These are phyloP conservation scores for Bisporella sp. DNA, from an alignment of 2,329 filamentous ascomycete species.

Conservation along the genomic window DNA sequence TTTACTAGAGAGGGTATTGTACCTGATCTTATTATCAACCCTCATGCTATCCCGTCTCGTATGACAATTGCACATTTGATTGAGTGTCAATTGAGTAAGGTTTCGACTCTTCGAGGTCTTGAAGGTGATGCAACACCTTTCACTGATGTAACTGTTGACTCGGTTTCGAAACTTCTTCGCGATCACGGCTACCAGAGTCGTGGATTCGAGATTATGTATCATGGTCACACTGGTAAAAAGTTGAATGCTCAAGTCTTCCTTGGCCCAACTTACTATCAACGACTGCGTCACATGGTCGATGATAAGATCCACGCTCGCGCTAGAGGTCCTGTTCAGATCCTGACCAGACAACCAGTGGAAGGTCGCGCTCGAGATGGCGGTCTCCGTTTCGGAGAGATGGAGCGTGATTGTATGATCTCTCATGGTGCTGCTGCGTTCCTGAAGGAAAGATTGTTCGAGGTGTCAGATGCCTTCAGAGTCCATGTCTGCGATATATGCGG, in stretches of 20 bases:
- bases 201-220: constrained; percentile 98
- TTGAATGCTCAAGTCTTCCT: constrained; percentile 92
- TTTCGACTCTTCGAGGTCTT: constrained; percentile 84
- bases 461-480: constrained; percentile 95
- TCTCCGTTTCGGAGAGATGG: constrained; percentile 99
- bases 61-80: constrained; percentile 99
- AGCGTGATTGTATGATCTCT: constrained; percentile 99
- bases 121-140: constrained; percentile 98
- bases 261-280: constrained; percentile 97
- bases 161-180: constrained; percentile 77
- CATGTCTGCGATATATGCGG: constrained; percentile 99
- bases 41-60: constrained; percentile 97
- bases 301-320: constrained; percentile 99
- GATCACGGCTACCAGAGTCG: constrained; percentile 93
- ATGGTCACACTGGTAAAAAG: constrained; percentile 94
- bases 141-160: constrained; percentile 94
- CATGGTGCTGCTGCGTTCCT: constrained; percentile 95
- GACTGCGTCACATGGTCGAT: constrained; percentile 98
- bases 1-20: constrained; percentile 88
- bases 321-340: constrained; percentile 90
- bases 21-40: constrained; percentile 97
- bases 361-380: constrained; percentile 97
- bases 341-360: constrained; percentile 95
- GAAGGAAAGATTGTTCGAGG: constrained; percentile 95
- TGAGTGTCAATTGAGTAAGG: constrained; percentile 95